These are phyloP conservation scores for Aureobasidium sp. DNA, from an alignment of 2,329 filamentous ascomycete genomes.

Conservation along the genomic window DNA sequence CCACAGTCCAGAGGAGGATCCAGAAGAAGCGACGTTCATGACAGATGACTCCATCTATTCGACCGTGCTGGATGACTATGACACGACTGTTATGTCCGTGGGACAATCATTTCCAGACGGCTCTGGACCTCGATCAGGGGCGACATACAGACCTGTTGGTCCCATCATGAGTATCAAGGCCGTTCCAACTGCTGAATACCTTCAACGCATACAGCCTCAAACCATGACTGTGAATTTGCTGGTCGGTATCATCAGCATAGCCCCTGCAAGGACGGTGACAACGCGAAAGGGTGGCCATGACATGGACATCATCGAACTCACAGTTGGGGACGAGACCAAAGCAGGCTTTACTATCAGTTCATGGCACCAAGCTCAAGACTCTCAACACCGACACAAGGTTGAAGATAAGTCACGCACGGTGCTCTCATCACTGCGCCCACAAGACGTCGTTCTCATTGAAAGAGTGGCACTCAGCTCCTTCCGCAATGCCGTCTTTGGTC, in stretches of 20 bases:
- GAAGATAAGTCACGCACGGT: constrained; percentile 26
- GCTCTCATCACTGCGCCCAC: constrained; percentile 47
- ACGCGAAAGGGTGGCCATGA: constrained; percentile 47
- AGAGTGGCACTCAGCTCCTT: constrained; percentile 75
- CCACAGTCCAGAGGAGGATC: constrained; percentile 10
- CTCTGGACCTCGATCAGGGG: constrained; percentile 15
- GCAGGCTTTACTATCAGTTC: constrained; percentile 76
- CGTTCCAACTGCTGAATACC: constrained; percentile 58
- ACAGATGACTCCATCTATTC: constrained; percentile 27
- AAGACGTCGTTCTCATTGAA: constrained; percentile 70
- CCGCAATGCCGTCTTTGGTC: constrained; percentile 69
- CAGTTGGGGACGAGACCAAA: constrained; percentile 78
- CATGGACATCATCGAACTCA: constrained; percentile 63
- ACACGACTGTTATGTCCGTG: not conserved
- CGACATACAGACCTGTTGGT: constrained; percentile 20
- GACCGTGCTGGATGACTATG: constrained; percentile 21
- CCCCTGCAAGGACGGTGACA: constrained; percentile 57
- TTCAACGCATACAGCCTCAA: constrained; percentile 63
- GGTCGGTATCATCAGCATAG: constrained; percentile 67
- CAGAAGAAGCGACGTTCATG: constrained; percentile 25
- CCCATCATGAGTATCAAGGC: constrained; percentile 57
- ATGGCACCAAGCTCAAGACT: constrained; percentile 54
- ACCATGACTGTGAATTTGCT: constrained; percentile 77
- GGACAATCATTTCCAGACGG: constrained; percentile 12
- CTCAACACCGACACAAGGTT: constrained; percentile 16